Conservation (phyloP, 2,329 filamentous ascomycete species). For the Stagonosporopsis rhizophila region DNA sequence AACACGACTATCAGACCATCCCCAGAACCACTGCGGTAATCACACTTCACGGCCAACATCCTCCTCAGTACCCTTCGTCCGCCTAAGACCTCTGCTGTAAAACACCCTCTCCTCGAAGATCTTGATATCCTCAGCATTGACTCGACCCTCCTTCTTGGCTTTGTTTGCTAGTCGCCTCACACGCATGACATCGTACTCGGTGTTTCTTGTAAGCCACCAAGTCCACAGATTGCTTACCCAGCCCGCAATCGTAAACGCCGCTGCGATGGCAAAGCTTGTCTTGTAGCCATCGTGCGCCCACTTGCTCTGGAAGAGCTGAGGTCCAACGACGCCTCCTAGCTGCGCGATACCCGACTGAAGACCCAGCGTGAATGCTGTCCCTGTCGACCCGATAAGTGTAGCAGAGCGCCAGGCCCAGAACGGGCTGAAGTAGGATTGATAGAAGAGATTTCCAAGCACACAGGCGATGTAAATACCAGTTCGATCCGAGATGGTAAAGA, state of each 20-base stretch:
- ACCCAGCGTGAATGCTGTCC: constrained; percentile 55
- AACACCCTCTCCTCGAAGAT: constrained; percentile 29
- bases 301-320: constrained; percentile 54
- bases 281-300: constrained; percentile 54
- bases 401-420: constrained; percentile 31
- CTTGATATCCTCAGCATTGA: constrained; percentile 27
- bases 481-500: constrained; percentile 47
- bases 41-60: background rate
- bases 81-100: constrained; percentile 14
- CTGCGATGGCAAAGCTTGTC: constrained; percentile 49
- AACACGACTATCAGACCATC: too few species aligned
- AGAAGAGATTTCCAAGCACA: constrained; percentile 55
- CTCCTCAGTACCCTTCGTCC: background rate
- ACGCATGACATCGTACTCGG: constrained; percentile 50
- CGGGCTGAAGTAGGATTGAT: constrained; percentile 48
- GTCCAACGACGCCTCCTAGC: constrained; percentile 56
- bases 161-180: constrained; percentile 25
- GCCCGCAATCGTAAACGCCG: constrained; percentile 44
- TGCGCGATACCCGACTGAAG: constrained; percentile 55
- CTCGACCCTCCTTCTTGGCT: constrained; percentile 25
- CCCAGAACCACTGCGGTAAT: too few species aligned
- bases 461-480: constrained; percentile 54
- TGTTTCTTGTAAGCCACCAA: constrained; percentile 53
- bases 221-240: constrained; percentile 51
- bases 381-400: constrained; percentile 48